Evolutionary conservation across 176 grass and related monocot genomes (phyloP), one percentile per base, ranked within the genome.

Genomic region (Alloteropsis semialata): DNA sequence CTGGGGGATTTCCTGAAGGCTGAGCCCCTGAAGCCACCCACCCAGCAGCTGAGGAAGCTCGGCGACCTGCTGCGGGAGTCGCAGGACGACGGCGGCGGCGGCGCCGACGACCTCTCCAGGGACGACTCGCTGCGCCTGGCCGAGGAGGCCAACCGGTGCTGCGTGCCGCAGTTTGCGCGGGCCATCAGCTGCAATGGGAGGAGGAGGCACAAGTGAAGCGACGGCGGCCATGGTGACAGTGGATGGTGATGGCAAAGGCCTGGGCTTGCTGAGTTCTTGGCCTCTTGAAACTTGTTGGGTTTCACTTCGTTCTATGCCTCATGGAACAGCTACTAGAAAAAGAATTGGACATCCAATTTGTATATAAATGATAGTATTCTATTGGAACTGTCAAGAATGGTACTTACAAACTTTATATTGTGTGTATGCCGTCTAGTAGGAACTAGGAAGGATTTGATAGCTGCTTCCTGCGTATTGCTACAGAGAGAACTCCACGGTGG

Each of bases 1-100:
- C 76, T 89, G n/a, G 87, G 50, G 8, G 59, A 59, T 3, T 41
- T 89, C 69, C 68, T 89, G n/a, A 67, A 72, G 36, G 56, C 73
- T 4, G 80, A 80, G 24, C 59, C 87, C 32, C 63, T 77, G 64
- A 87, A 82, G 24, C 46, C 48, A 6, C n/a, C 81, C 12, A 14
- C 21, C 17, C 11, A 16, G 13, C 56, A 45, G 30, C n/a, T n/a
- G n/a, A 66, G 5, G 75, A 71, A 58, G 76, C 87, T 89, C 0
- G 50, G 49, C 19, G 87, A 89, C 59, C 76, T 89, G 68, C 87
- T 84, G 2, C 53, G 53, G 59, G 75, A 80, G 87, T 10, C 63
- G 49, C 75, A 84, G 15, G 87, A 89, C 34, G 8, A n/a, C 36
- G 18, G 18, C 9, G 21, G 56, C 21, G 33, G 2, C 38, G 49